Evolutionary conservation across 352 stramenopile genomes (phyloP).

Genomic region (Phytopythium boreale): DNA sequence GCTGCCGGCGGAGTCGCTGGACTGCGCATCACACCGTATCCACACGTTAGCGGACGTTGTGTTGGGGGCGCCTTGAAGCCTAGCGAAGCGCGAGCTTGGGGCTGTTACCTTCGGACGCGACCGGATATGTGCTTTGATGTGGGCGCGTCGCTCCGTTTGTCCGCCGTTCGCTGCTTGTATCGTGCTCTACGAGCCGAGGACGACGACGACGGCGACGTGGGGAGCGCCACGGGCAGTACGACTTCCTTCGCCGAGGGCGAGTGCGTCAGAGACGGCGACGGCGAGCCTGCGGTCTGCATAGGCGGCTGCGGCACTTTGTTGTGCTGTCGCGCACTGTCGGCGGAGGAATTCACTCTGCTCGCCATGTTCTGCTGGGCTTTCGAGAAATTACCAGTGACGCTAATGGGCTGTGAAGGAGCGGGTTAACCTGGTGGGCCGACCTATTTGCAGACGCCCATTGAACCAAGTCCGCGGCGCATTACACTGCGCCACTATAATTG

Average conservation of each 20-base stretch:
- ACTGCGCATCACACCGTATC: constrained; percentile 6
- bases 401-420: not conserved
- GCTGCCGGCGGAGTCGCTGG: not conserved
- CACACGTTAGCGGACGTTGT: constrained; percentile 7
- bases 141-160: not conserved
- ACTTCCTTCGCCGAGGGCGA: not conserved
- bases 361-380: not conserved
- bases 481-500: not conserved
- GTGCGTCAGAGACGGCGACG: not conserved
- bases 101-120: not conserved
- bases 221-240: not conserved
- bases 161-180: not conserved
- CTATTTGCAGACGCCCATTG: not conserved
- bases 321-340: not conserved
- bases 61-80: not conserved
- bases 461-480: not conserved
- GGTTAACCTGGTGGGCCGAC: not conserved
- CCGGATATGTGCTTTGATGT: not conserved
- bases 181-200: not conserved
- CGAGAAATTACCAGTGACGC: not conserved
- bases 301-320: not conserved
- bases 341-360: not conserved
- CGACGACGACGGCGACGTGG: not conserved
- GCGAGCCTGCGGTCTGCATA: not conserved
- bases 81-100: not conserved